Evolutionary conservation across 1,139 yeast species (phyloP).

Genomic region (Kurtzmaniella quercitrusa): DNA sequence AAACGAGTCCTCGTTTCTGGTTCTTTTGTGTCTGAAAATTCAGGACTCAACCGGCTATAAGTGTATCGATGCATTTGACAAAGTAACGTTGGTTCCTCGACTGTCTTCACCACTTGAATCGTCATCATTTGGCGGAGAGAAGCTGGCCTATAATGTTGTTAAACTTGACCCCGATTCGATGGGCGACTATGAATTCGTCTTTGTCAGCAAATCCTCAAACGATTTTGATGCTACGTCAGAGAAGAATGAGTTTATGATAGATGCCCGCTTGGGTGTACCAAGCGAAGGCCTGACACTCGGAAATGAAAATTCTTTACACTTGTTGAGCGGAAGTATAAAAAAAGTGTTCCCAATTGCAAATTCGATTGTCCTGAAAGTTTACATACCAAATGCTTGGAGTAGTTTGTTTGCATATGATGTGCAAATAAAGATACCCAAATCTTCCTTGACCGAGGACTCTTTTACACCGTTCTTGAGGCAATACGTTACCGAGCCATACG

Average conservation of each 20-base stretch:
- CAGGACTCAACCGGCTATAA: constrained; percentile 17
- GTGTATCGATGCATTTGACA: constrained; percentile 40
- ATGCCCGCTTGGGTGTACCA: constrained; percentile 24
- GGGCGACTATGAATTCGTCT: constrained; percentile 42
- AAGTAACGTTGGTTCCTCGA: constrained; percentile 42
- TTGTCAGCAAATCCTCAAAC: constrained; percentile 31
- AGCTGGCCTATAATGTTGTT: constrained; percentile 44
- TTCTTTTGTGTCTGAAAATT: constrained; percentile 15
- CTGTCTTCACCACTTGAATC: constrained; percentile 38
- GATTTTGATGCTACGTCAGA: constrained; percentile 13
- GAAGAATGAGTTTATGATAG: constrained; percentile 34
- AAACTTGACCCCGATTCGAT: constrained; percentile 33
- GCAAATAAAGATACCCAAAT: constrained; percentile 17
- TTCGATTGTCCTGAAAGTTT: constrained; percentile 46
- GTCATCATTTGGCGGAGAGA: constrained; percentile 50
- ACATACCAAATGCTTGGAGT: constrained; percentile 56
- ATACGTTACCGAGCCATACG: constrained; percentile 60
- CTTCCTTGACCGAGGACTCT: constrained; percentile 10
- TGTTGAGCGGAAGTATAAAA: constrained; percentile 32
- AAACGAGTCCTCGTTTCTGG: constrained; percentile 3
- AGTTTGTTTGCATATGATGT: constrained; percentile 57
- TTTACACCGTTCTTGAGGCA: constrained; percentile 71
- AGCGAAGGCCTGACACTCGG: constrained; percentile 24
- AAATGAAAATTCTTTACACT: constrained; percentile 24
- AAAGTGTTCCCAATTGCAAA: constrained; percentile 40